phyloP scores from a whole-genome alignment of 805 yeast species.

The Pichia nanzhaoensis region DNA sequence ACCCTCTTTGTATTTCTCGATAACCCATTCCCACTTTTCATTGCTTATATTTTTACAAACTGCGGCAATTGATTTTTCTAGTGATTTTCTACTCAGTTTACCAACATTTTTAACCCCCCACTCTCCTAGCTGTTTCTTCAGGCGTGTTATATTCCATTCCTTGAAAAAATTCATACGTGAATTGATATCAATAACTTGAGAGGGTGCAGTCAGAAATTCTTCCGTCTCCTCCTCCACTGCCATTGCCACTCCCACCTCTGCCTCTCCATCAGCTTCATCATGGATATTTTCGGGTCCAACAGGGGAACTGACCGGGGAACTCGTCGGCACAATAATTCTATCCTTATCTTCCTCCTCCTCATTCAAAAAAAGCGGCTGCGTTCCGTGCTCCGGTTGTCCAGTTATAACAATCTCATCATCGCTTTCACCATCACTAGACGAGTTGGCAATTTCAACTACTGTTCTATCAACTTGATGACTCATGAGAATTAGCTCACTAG shows the following conservation, averaged over 20 bases:
- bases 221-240: background rate
- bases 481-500: background rate
- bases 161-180: constrained; percentile 11
- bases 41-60: constrained; percentile 5
- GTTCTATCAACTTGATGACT: background rate
- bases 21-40: constrained; percentile 5
- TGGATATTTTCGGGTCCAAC: constrained; percentile 8
- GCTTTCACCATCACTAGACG: background rate
- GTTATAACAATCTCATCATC: background rate
- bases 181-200: background rate
- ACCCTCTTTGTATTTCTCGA: constrained; percentile 1
- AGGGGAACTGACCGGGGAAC: constrained; percentile 9
- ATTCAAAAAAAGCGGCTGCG: background rate
- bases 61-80: constrained; percentile 19
- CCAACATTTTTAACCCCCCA: constrained; percentile 36
- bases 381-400: background rate
- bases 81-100: constrained; percentile 2
- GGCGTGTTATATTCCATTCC: constrained; percentile 4
- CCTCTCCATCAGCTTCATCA: background rate
- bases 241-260: background rate
- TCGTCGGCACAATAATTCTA: constrained; percentile 7
- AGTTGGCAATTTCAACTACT: constrained; percentile 10
- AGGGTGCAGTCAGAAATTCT: background rate
- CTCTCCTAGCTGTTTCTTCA: constrained; percentile 23
- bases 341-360: background rate